Base-by-base conservation (phyloP, 768 basidiomycete species). In the Auriscalpium vulgare region DNA sequence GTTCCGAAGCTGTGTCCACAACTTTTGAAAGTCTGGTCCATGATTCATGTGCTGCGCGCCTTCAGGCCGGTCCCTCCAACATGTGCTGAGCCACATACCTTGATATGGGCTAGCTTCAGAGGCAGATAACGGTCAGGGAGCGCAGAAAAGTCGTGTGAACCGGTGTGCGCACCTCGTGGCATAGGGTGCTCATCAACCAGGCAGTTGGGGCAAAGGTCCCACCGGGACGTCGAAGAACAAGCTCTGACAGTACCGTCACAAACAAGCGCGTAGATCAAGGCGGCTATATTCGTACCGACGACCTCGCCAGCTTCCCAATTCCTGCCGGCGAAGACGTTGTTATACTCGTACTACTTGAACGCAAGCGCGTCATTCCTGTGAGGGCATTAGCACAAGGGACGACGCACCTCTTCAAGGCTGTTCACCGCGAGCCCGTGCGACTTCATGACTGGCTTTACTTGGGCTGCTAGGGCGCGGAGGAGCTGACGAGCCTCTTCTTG, bases 281-380 rank as follows among this genome's bases (percentile, higher is more conserved):
- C 34, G 6, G 19, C 4, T 1, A 50, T 45, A 40, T 51, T 14
- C 69, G 61, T 59, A 87, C 88, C 89, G 56, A 93, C 72, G 10
- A 82, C 84, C 69, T 93, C 90, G 3, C 91, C 91, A 55, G 75
- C 75, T 61, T 90, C 88, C 90, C 90, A 93, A 66, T 91, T 92
- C 49, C 90, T 76, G 1, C 90, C 91, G 5, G 83, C 80, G 68
- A 92, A 92, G 7, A 92, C 87, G 13, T 61, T 63, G 65, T 92
- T 92, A 64, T 81, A 78, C 65, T 90, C 85, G 61, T 92, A 91
- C 88, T 91, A 63, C 2, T 29, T 29, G 29, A 29, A 29, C 29
- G 29, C 4, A 29, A 29, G 29, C 4, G 29, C 29, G 29, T 29
- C 29, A 29, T 29, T 29, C 29, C 29, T 29, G 29, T 7, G 29